These are phyloP conservation scores for Starmerella tilneyi DNA, from an alignment of 805 yeast genomes.

Conservation along the genomic window DNA sequence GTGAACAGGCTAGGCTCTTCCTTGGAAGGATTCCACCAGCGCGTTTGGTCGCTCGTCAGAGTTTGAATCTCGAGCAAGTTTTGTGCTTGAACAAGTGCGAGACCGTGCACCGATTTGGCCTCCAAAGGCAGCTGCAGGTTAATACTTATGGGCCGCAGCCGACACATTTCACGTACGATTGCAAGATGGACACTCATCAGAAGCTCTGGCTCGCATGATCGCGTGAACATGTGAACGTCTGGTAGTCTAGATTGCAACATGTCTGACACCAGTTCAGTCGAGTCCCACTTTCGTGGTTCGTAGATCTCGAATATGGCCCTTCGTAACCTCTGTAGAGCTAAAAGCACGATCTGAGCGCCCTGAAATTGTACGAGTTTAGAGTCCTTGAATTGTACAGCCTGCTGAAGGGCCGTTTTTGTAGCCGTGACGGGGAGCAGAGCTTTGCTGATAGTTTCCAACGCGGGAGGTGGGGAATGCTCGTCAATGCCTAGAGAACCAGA, in stretches of 20 bases:
- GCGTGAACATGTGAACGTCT: conserved; percentile 24
- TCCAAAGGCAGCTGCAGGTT: conserved; percentile 13
- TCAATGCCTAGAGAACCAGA: neutral
- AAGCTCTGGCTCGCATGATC: conserved; percentile 11
- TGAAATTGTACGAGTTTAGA: conserved; percentile 49
- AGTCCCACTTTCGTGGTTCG: conserved; percentile 37
- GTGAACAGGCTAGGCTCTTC: conserved; percentile 55
- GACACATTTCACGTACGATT: conserved; percentile 13
- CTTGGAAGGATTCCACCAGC: conserved; percentile 64
- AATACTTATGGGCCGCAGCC: conserved; percentile 10
- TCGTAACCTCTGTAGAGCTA: conserved; percentile 46
- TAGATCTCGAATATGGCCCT: conserved; percentile 32
- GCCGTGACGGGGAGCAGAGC: conserved; percentile 53
- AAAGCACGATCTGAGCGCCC: conserved; percentile 48
- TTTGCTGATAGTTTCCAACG: conserved; percentile 22
- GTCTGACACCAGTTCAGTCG: conserved; percentile 24
- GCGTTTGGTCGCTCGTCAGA: conserved; percentile 42
- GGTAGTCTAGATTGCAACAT: conserved; percentile 32
- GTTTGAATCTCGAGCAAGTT: conserved; percentile 54
- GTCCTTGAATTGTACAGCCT: conserved; percentile 43
- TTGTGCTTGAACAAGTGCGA: conserved; percentile 25
- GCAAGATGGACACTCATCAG: conserved; percentile 16
- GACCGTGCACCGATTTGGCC: conserved; percentile 18
- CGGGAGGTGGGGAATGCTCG: neutral
- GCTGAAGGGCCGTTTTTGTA: conserved; percentile 46